These are phyloP conservation scores for Chlorella ohadii DNA, from an alignment of 139 green algal species.

Conservation along the genomic window DNA sequence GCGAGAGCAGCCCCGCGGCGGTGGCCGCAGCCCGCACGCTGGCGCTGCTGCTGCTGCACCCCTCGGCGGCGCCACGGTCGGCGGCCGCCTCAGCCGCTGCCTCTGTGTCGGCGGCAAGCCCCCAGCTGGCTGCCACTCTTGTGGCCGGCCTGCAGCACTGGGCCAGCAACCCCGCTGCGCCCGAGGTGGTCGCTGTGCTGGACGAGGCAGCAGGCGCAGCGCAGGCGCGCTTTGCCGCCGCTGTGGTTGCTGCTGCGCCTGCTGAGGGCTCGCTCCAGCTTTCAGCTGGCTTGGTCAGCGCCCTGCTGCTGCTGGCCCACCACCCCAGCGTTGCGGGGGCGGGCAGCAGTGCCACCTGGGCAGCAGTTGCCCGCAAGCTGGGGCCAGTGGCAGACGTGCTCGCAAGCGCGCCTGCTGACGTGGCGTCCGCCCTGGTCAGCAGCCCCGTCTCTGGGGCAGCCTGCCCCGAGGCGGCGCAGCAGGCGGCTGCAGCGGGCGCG, in stretches of 20 bases:
- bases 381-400: slow-evolving; percentile 25
- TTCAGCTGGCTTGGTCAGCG: slow-evolving; percentile 9
- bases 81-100: slow-evolving; percentile 27
- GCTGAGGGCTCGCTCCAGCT: not conserved
- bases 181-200: not conserved
- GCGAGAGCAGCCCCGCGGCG: not conserved
- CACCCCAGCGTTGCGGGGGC: slow-evolving; percentile 64
- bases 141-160: slow-evolving; percentile 20
- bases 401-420: not conserved
- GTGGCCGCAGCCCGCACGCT: slow-evolving; percentile 1
- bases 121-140: slow-evolving; percentile 14
- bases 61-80: slow-evolving; percentile 6
- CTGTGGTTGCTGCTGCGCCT: not conserved
- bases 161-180: not conserved
- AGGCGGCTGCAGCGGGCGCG: slow-evolving; percentile 53
- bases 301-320: slow-evolving; percentile 70
- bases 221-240: slow-evolving; percentile 10
- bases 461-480: slow-evolving; percentile 6
- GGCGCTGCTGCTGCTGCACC: slow-evolving; percentile 38
- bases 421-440: not conserved
- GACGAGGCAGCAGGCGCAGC: not conserved
- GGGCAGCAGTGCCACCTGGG: slow-evolving; percentile 16
- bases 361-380: slow-evolving; percentile 5
- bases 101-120: slow-evolving; percentile 5
- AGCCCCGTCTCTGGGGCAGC: not conserved